Evolutionary conservation across 1,284 basidiomycete species (phyloP).

Genomic region (Tetrapyrgos nigripes): DNA sequence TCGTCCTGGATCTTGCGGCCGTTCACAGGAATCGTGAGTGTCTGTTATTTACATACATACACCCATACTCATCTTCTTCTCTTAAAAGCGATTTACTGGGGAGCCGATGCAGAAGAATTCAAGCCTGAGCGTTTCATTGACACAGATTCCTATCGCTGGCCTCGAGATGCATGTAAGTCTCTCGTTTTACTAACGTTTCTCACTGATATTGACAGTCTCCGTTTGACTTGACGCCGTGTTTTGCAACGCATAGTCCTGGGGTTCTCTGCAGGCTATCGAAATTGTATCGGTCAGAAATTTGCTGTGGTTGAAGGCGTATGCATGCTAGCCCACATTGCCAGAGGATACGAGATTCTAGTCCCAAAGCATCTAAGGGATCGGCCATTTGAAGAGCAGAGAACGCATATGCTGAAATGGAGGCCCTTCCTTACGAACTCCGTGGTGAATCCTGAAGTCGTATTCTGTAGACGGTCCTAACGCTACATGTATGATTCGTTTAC

Average conservation of each 20-base stretch:
- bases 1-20: constrained; percentile 46
- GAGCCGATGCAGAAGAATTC: constrained; percentile 50
- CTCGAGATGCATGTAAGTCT: constrained; percentile 44
- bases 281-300: constrained; percentile 51
- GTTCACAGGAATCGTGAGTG: constrained; percentile 41
- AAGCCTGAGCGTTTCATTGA: constrained; percentile 57
- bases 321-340: constrained; percentile 40
- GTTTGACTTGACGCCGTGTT: constrained; percentile 8
- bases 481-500: too few relatives aligned
- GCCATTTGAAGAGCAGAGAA: constrained; percentile 32
- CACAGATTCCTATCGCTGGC: constrained; percentile 42
- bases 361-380: constrained; percentile 36
- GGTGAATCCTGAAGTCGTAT: constrained; percentile 25
- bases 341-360: constrained; percentile 36
- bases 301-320: constrained; percentile 41
- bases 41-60: neutral
- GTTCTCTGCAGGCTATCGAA: constrained; percentile 49
- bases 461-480: neutral
- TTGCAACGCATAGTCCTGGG: constrained; percentile 33
- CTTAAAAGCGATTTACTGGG: constrained; percentile 46
- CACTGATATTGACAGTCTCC: too few relatives aligned
- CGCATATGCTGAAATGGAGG: constrained; percentile 35
- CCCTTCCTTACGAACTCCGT: constrained; percentile 38
- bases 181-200: too few relatives aligned
- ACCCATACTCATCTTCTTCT: neutral